Percentiles rank a stretch among this genome's conserved stretches.
Conservation (phyloP, 2,329 filamentous ascomycete species). For the Decorospora gaudefroyi region DNA sequence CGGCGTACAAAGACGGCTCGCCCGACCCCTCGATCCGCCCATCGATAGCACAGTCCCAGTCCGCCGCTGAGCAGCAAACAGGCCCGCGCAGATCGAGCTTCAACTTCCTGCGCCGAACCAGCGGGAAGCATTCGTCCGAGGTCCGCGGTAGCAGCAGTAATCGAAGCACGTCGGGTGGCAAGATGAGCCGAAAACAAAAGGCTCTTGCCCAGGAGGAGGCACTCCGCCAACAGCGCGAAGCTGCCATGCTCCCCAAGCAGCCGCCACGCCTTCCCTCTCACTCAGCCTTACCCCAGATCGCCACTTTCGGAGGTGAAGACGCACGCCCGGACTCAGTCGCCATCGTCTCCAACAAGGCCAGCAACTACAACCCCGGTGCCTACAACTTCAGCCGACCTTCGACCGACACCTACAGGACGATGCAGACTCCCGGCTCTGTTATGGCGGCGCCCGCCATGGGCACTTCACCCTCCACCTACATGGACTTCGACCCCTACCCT, state of each 20-base stretch:
- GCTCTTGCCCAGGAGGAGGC: slow-evolving; percentile 57
- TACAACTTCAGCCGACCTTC: slow-evolving; percentile 47
- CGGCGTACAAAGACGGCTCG: slow-evolving; percentile 31
- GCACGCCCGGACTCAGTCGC: slow-evolving; percentile 65
- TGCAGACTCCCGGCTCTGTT: slow-evolving; percentile 35
- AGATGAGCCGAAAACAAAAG: slow-evolving; percentile 63
- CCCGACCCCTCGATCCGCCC: slow-evolving; percentile 33
- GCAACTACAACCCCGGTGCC: slow-evolving; percentile 33
- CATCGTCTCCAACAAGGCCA: slow-evolving; percentile 64
- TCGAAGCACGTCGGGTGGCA: slow-evolving; percentile 41
- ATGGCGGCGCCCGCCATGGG: slow-evolving; percentile 59
- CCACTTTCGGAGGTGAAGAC: slow-evolving; percentile 66
- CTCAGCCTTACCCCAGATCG: slow-evolving; percentile 55
- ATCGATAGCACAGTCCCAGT: slow-evolving; percentile 21
- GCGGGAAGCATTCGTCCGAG: slow-evolving; percentile 32
- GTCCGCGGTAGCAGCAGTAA: slow-evolving; percentile 22
- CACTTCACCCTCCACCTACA: slow-evolving; percentile 48
- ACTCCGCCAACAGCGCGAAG: slow-evolving; percentile 60
- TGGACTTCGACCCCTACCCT: slow-evolving; percentile 75
- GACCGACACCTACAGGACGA: slow-evolving; percentile 45
- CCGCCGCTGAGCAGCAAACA: slow-evolving; percentile 23
- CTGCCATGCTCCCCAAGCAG: slow-evolving; percentile 59
- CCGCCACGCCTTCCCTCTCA: slow-evolving; percentile 63
- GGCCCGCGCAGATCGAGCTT: slow-evolving; percentile 40
- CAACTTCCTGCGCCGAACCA: slow-evolving; percentile 46